These are phyloP conservation scores for Ophiostoma ulmi DNA, from an alignment of 2,329 filamentous ascomycete species.

Conservation along the genomic window DNA sequence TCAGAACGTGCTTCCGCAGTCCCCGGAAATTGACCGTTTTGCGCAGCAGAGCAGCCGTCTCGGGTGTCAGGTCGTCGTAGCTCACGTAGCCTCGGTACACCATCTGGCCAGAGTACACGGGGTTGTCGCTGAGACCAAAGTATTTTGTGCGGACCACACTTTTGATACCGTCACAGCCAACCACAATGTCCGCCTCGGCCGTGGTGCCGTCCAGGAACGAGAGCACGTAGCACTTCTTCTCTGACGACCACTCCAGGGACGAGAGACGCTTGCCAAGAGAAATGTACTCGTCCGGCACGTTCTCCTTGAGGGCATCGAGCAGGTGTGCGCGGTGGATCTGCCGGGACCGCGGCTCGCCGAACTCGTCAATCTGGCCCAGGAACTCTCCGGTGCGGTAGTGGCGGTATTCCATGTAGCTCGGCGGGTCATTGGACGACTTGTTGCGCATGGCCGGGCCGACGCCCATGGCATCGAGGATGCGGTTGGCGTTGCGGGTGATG, in stretches of 20 bases:
- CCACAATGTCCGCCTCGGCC: constrained; percentile 38
- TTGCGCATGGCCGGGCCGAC: constrained; percentile 31
- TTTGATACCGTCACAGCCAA: constrained; percentile 63
- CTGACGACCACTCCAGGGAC: constrained; percentile 17
- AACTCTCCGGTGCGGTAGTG: constrained; percentile 34
- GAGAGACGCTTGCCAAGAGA: constrained; percentile 23
- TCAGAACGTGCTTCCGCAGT: constrained; percentile 36
- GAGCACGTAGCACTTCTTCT: constrained; percentile 23
- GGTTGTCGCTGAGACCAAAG: constrained; percentile 42
- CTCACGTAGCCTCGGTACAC: constrained; percentile 50
- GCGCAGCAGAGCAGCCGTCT: constrained; percentile 43
- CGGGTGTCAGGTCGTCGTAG: constrained; percentile 25
- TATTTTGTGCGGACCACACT: constrained; percentile 50
- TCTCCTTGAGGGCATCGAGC: constrained; percentile 21
- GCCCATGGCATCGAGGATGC: constrained; percentile 33
- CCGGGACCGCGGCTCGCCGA: constrained; percentile 24
- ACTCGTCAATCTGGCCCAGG: constrained; percentile 26
- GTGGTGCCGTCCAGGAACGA: constrained; percentile 31
- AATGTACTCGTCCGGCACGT: constrained; percentile 17
- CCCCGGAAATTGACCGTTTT: constrained; percentile 51
- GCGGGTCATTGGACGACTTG: constrained; percentile 24
- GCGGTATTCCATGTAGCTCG: constrained; percentile 31
- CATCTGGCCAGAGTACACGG: constrained; percentile 53
- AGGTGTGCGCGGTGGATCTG: constrained; percentile 27
- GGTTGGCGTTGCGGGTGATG: constrained; percentile 34